Evolutionary conservation across 140 eudicot genomes (phyloP).

Genomic region (Anethum foeniculum): DNA sequence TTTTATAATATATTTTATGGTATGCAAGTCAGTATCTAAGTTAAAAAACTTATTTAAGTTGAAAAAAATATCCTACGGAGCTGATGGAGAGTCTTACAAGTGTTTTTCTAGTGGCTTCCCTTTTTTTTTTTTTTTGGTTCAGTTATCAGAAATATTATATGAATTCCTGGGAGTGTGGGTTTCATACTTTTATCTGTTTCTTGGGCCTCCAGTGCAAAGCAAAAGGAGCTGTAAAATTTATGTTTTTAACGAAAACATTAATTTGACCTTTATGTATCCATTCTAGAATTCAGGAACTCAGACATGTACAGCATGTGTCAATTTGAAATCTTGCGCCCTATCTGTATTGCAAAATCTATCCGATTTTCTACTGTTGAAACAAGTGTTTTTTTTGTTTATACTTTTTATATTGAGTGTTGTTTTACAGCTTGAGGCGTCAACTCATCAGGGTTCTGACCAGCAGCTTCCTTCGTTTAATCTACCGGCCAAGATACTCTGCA

Average conservation of each 20-base stretch:
- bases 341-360: background rate
- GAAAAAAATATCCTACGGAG: background rate
- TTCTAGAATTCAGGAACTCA: background rate
- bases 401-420: background rate
- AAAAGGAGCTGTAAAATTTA: background rate
- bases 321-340: background rate
- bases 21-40: background rate
- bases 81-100: background rate
- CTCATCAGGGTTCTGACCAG: conserved; percentile 80
- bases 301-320: background rate
- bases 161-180: background rate
- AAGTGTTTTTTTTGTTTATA: background rate
- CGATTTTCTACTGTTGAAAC: background rate
- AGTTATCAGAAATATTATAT: background rate
- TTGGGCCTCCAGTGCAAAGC: background rate
- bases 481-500: conserved; percentile 84
- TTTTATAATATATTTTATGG: background rate
- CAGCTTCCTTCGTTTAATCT: conserved; percentile 85
- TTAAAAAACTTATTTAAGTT: background rate
- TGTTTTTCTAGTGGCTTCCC: background rate
- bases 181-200: background rate
- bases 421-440: conserved; percentile 94
- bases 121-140: background rate
- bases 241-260: background rate
- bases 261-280: background rate